Conservation (phyloP, 345 rosid genomes). For the Psidium guajava region DNA sequence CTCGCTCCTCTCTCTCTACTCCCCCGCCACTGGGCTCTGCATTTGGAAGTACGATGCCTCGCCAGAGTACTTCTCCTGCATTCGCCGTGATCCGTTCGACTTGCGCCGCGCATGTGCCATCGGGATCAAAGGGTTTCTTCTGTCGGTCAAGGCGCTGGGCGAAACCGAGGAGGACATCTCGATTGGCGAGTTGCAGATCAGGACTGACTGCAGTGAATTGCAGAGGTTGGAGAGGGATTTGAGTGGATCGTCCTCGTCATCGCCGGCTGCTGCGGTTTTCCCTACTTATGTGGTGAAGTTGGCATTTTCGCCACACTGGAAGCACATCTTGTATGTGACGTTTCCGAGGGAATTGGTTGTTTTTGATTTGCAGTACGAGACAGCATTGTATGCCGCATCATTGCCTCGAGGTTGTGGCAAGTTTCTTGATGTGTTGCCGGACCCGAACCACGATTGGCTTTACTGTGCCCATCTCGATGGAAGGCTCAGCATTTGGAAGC, state of each 20-base stretch:
- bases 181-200: constrained; percentile 51
- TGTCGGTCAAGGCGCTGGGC: constrained; percentile 70
- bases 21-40: constrained; percentile 24
- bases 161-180: constrained; percentile 49
- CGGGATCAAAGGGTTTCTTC: constrained; percentile 63
- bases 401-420: constrained; percentile 84
- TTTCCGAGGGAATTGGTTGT: constrained; percentile 88
- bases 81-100: constrained; percentile 80
- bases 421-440: constrained; percentile 81
- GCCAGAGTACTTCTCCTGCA: constrained; percentile 64
- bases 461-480: constrained; percentile 92
- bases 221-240: constrained; percentile 60
- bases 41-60: constrained; percentile 85
- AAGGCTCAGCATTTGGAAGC: constrained; percentile 82
- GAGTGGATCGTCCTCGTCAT: constrained; percentile 19
- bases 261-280: constrained; percentile 71
- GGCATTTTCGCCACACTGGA: constrained; percentile 78
- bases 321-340: constrained; percentile 64
- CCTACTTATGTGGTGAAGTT: constrained; percentile 57
- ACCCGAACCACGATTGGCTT: constrained; percentile 67
- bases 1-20: constrained; percentile 52
- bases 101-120: constrained; percentile 72
- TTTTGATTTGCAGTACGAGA: constrained; percentile 79
- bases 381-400: constrained; percentile 39
- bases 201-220: constrained; percentile 54